Base-by-base conservation (phyloP, 768 basidiomycete species). In the Phaffia australis region DNA sequence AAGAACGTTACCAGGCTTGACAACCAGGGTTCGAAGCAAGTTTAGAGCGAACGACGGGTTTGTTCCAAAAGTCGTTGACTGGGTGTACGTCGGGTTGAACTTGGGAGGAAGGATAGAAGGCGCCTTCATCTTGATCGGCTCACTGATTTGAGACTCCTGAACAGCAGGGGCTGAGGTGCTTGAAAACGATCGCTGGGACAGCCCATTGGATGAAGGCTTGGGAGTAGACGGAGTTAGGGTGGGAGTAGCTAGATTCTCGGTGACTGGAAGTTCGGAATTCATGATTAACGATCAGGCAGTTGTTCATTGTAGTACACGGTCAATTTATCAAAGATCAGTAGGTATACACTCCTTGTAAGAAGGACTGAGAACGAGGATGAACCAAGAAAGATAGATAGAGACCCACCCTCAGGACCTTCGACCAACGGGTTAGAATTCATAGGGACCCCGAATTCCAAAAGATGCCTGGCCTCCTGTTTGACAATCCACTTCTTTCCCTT, bases 1-100 rank as follows among this genome's bases (percentile, higher is more conserved):
- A 18, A 99, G 84, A 60, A 93, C 91, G 73, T 98, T 97, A 56
- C 95, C 95, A 0, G 88, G 84, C 73, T 87, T 87, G 76, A 97
- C 77, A 3, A 89, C 89, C 74, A 85, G 77, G 0, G 87, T 83
- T 29, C 93, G 87, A 46, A 97, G 82, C 47, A 90, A 79, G 79
- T 91, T 89, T 42, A 93, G 77, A 1, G 89, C 87, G 66, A 60
- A 66, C 15, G 65, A 66, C 30, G 52, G 64, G 14, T 49, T 54
- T 46, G 63, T 65, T 47, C 69, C 55, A 25, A 73, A 69, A 51
- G 68, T 59, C 9, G 59, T 46, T 46, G 59, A 46, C 46, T 60
- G 59, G 46, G 59, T 25, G 46, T 49, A 60, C 23, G 14, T 14
- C 1, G 59, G 55, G 19, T 70, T 55, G 48, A 67, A 66, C 21